Base-by-base conservation (phyloP, 805 yeast species). In the Grigorovia humatica region DNA sequence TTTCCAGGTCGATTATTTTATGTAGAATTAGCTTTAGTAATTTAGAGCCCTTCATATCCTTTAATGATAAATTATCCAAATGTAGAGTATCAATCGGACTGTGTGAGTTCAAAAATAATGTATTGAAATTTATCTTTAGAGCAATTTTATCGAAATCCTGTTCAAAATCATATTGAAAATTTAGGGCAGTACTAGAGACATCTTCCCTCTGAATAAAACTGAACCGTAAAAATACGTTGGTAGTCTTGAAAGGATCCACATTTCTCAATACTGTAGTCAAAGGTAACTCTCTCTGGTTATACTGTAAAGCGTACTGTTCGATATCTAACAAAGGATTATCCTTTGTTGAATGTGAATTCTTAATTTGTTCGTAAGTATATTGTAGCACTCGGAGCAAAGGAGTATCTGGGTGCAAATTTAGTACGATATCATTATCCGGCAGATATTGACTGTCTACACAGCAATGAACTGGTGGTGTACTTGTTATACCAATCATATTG, bases 371-470 rank as follows among this genome's bases (percentile, higher is more conserved):
- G 47, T 63, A 66, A n/a, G 63, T 49, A 46, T 64, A 66, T 45
- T 65, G 66, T 38, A 63, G 44, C 9, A 66, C 43, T 48, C 68
- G 55, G 4, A 54, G 53, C 27, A 62, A 58, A 11, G 53, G 49
- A 8, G 64, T 56, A 44, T 56, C 52, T 0, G 64, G 62, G 46
- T 60, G 70, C 1, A 60, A 63, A 44, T 57, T 57, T 6, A 66
- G 52, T 9, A 32, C 11, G 11, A 32, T 32, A 9, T 32, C 38
- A 32, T 32, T 13, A 9, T 32, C 38, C 15, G 15, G 15, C 38
- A 32, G 27, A 3, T 6, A 32, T 32, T 13, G 38, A 32, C 15
- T 11, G 9, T 32, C 17, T 8, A 66, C 51, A 19, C 57, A 57
- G 15, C 64, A 51, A 43, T 52, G 56, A 1, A 60, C 38, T 8